These are phyloP conservation scores for Pseudocercospora cruenta DNA, from an alignment of 2,329 filamentous ascomycete genomes.

Conservation along the genomic window DNA sequence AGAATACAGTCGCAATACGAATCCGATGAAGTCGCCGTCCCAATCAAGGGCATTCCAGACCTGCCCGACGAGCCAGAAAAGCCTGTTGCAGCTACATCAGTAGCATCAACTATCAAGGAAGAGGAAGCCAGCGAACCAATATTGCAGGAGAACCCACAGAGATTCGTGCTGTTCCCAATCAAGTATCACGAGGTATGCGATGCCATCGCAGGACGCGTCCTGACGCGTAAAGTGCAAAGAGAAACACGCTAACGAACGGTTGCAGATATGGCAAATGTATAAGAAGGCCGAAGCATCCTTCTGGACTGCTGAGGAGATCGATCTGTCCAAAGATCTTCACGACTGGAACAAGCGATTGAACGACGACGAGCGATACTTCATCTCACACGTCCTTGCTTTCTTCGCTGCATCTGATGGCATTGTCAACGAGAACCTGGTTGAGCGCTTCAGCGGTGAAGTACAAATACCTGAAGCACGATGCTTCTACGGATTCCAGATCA, in stretches of 20 bases:
- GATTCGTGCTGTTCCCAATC: slow-evolving; percentile 97
- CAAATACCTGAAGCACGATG: slow-evolving; percentile 97
- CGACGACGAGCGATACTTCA: slow-evolving; percentile 96
- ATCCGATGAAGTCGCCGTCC: slow-evolving; percentile 61
- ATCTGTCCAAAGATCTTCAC: slow-evolving; percentile 97
- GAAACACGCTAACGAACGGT: slow-evolving; percentile 29
- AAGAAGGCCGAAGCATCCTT: slow-evolving; percentile 99
- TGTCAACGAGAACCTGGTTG: slow-evolving; percentile 98
- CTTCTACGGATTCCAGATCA: slow-evolving; percentile 99
- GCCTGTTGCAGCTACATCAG: slow-evolving; percentile 43
- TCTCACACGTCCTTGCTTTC: slow-evolving; percentile 98
- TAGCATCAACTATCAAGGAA: slow-evolving; percentile 58
- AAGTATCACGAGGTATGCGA: slow-evolving; percentile 95
- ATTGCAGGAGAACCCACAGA: slow-evolving; percentile 90
- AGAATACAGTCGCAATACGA: slow-evolving; percentile 48
- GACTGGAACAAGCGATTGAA: slow-evolving; percentile 99
- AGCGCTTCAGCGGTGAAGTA: slow-evolving; percentile 96
- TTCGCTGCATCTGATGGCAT: slow-evolving; percentile 99
- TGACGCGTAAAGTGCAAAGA: slow-evolving; percentile 36
- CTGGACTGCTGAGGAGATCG: slow-evolving; percentile 99
- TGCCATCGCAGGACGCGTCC: slow-evolving; percentile 65
- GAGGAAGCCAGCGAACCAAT: slow-evolving; percentile 85
- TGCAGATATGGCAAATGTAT: slow-evolving; percentile 99
- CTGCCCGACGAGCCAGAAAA: slow-evolving; percentile 42
- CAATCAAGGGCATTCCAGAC: slow-evolving; percentile 56